A percentile compares a stretch with the other conserved stretches of the same genome.
Evolutionary conservation across 257 asterid genomes (phyloP).

Genomic region (Gardenia jasminoides): DNA sequence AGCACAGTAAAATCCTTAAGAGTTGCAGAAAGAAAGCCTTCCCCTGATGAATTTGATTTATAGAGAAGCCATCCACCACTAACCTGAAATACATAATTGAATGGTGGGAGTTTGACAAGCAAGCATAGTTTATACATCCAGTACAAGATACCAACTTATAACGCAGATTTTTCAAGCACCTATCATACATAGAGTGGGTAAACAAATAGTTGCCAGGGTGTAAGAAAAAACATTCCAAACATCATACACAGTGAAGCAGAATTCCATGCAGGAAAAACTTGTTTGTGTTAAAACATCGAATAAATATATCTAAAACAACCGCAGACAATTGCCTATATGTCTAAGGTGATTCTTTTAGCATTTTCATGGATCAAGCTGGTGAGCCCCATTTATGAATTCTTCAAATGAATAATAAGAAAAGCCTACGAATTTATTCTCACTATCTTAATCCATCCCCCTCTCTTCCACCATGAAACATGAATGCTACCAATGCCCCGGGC

Average conservation of each 20-base stretch:
- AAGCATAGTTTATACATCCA: neutral
- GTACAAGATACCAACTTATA: neutral
- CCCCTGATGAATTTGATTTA: slow-evolving; percentile 67
- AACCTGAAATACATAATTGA: slow-evolving; percentile 51
- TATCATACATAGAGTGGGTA: neutral
- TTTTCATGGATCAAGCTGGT: neutral
- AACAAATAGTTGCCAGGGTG: neutral
- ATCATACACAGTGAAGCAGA: neutral
- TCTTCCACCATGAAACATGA: neutral
- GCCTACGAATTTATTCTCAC: neutral
- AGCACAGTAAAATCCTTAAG: slow-evolving; percentile 74
- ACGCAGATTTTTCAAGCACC: neutral
- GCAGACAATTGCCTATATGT: neutral
- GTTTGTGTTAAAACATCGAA: too few species aligned
- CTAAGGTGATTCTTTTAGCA: neutral
- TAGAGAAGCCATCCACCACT: slow-evolving; percentile 85
- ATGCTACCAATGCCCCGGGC: neutral
- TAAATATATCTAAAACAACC: neutral
- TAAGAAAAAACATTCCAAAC: neutral
- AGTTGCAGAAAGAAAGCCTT: slow-evolving; percentile 78
- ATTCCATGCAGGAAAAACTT: neutral
- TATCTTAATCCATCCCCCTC: too few species aligned
- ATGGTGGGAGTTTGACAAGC: neutral
- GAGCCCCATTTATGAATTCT: neutral
- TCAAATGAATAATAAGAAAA: neutral